Conservation (phyloP, 257 asterid species). For the Solanum microdontum region DNA sequence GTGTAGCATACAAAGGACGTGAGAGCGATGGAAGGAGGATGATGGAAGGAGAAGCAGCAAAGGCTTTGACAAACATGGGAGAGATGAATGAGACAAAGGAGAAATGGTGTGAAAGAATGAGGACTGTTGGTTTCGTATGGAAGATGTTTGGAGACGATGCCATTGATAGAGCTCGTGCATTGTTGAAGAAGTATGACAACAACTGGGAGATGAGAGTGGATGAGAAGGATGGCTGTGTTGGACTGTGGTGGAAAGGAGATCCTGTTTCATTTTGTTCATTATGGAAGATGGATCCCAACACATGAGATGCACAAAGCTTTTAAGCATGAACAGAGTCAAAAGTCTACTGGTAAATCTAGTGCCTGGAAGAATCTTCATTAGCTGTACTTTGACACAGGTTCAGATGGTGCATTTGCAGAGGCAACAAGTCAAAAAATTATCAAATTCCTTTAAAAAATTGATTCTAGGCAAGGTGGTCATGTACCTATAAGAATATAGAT, state of each 20-base stretch:
- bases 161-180: slow-evolving; percentile 52
- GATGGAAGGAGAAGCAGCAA: slow-evolving; percentile 88
- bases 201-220: slow-evolving; percentile 69
- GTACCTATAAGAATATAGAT: neutral
- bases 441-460: neutral
- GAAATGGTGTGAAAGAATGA: slow-evolving; percentile 72
- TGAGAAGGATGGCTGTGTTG: slow-evolving; percentile 43
- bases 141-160: slow-evolving; percentile 49
- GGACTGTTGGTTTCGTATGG: slow-evolving; percentile 38
- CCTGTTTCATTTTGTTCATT: slow-evolving; percentile 65
- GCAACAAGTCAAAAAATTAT: neutral
- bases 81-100: slow-evolving; percentile 72
- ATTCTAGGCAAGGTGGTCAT: neutral
- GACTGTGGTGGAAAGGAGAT: slow-evolving; percentile 76
- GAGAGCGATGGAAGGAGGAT: slow-evolving; percentile 74
- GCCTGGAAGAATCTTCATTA: neutral
- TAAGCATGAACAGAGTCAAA: neutral
- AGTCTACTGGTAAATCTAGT: neutral
- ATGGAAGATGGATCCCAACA: slow-evolving; percentile 41
- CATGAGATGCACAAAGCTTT: neutral
- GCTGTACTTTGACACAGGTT: neutral
- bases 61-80: slow-evolving; percentile 35
- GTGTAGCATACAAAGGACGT: slow-evolving; percentile 64
- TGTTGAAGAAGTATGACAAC: slow-evolving; percentile 64
- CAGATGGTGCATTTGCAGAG: neutral